Base-by-base conservation (phyloP, 75 land plant genomes). In the Cryptomeria japonica region DNA sequence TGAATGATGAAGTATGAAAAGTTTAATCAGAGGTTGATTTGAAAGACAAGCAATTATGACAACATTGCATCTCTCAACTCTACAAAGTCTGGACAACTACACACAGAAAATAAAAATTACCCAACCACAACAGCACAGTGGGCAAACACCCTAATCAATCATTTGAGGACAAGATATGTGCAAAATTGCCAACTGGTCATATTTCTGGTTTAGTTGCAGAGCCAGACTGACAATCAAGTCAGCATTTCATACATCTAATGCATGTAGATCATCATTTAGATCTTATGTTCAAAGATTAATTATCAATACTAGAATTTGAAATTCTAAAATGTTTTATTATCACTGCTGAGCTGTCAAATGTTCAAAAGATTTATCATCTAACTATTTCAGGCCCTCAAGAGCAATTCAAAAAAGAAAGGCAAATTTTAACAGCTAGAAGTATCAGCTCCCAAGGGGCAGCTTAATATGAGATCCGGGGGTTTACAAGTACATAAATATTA, bases 191-290 rank as follows among this genome's bases (percentile, higher is more conserved):
- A 89, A 49, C 51, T 49, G 58, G 58, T 56, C 16, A 56, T 56
- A 94, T 28, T 87, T 87, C 75, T 89, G 80, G 73, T 86, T 84
- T 58, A 93, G 82, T 85, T 90, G 91, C 12, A 86, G 64, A 18
- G 94, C 89, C 15, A 95, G 53, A 3, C 87, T 80, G 47, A 85
- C 77, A 49, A 91, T 84, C 58, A 91, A 92, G 28, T 88, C 83
- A 39, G 90, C 37, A 75, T 91, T 91, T 12, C 86, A 73, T 37
- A 95, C 92, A 89, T 93, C 93, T 31, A 94, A 91, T 70, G 84
- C 91, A 84, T 95, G 94, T 61, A 93, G 94, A 64, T 85, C 73
- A n/a, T 93, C 85, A 70, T 86, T 89, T 32, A 72, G n/a, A 15
- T 87, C 92, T 87, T 64, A 31, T 1, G 2, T 32, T 47, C 86